phyloP scores from a whole-genome alignment of 2,329 filamentous ascomycete genomes.

The Grosmannia serpens region DNA sequence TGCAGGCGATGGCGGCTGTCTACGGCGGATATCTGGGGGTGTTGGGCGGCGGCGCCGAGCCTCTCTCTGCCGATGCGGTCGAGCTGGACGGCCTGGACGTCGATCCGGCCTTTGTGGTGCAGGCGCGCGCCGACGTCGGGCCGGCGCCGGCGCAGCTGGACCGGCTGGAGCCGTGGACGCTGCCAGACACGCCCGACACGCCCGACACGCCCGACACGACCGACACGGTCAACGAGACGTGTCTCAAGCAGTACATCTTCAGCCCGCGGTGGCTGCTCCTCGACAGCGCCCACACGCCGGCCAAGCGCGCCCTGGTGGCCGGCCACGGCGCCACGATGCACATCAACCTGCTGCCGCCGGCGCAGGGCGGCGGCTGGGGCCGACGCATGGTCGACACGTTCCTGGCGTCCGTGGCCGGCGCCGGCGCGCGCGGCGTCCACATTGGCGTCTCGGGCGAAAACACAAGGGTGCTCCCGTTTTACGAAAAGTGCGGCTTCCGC shows the following conservation, averaged over 20 bases:
- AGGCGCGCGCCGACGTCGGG: slow-evolving; percentile 13
- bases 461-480: slow-evolving; percentile 34
- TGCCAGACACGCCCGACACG: slow-evolving; percentile 9
- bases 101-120: background rate
- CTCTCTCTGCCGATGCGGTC: background rate
- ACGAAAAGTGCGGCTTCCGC: slow-evolving; percentile 34
- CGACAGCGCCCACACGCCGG: slow-evolving; percentile 17
- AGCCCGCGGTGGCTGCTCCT: slow-evolving; percentile 28
- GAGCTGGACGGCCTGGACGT: background rate
- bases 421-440: slow-evolving; percentile 23
- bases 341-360: slow-evolving; percentile 32
- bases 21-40: slow-evolving; percentile 27
- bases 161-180: slow-evolving; percentile 20
- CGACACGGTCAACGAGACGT: slow-evolving; percentile 18
- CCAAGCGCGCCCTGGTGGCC: slow-evolving; percentile 22
- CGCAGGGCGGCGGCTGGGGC: slow-evolving; percentile 33
- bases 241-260: slow-evolving; percentile 30
- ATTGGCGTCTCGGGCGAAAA: slow-evolving; percentile 35
- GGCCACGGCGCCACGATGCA: slow-evolving; percentile 31
- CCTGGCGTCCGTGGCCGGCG: slow-evolving; percentile 23
- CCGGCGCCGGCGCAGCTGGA: slow-evolving; percentile 17
- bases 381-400: slow-evolving; percentile 28
- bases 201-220: too few relatives aligned
- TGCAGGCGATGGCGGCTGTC: slow-evolving; percentile 23
- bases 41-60: slow-evolving; percentile 12